Evolutionary conservation across 2,329 filamentous ascomycete species (phyloP).

Genomic region (Fusarium sp.): DNA sequence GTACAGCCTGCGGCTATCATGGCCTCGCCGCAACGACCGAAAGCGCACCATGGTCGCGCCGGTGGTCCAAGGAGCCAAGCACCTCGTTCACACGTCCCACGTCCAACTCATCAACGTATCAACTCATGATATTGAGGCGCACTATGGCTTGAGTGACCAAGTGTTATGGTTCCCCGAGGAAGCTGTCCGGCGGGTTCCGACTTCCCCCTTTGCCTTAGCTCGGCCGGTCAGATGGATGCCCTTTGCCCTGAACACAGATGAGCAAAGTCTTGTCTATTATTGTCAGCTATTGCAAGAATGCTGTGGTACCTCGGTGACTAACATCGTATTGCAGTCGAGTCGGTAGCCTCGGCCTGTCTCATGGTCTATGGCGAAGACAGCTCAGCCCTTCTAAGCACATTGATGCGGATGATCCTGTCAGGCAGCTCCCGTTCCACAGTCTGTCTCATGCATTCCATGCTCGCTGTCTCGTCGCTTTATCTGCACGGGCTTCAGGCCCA

Average conservation of each 20-base stretch:
- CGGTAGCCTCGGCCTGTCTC: background rate
- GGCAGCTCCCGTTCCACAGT: background rate
- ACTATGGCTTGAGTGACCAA: background rate
- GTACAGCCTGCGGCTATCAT: background rate
- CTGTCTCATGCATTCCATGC: background rate
- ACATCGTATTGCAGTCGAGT: background rate
- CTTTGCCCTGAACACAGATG: background rate
- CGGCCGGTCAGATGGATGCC: background rate
- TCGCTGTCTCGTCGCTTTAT: background rate
- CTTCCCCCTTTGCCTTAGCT: background rate
- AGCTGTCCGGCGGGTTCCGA: background rate
- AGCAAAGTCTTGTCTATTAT: background rate
- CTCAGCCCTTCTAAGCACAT: background rate
- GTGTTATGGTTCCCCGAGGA: background rate
- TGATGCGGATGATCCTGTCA: background rate
- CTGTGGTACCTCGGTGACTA: background rate
- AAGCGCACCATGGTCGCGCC: background rate
- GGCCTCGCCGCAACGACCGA: background rate
- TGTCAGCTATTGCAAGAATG: background rate
- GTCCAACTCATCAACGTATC: background rate
- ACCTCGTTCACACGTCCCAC: background rate
- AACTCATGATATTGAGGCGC: background rate
- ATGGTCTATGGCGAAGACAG: background rate
- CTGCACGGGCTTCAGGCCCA: background rate
- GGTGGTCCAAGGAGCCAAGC: background rate